A percentile compares a stretch with the other conserved stretches of the same genome.
Evolutionary conservation across 2,329 filamentous ascomycete species (phyloP).

Genomic region (Hypoxylon rubiginosum): DNA sequence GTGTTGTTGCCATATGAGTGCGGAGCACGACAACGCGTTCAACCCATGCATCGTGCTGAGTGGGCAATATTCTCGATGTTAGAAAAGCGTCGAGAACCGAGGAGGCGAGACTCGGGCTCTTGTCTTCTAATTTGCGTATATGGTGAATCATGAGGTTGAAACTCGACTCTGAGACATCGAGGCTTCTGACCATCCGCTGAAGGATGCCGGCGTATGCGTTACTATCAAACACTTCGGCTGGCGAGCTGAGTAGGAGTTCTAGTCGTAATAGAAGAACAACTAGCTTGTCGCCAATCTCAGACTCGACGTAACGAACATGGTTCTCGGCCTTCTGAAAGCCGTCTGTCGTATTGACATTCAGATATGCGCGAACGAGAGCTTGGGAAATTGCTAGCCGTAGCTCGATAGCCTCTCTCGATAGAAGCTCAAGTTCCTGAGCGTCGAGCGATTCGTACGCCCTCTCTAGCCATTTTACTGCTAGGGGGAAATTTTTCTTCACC

Average conservation of each 20-base stretch:
- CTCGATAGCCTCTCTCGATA: slow-evolving; percentile 72
- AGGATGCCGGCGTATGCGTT: slow-evolving; percentile 67
- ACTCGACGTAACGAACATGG: slow-evolving; percentile 72
- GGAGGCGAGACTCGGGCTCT: slow-evolving; percentile 63
- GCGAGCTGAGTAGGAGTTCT: slow-evolving; percentile 69
- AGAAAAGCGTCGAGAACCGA: slow-evolving; percentile 75
- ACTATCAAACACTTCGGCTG: slow-evolving; percentile 63
- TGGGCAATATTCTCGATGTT: slow-evolving; percentile 64
- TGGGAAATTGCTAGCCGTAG: slow-evolving; percentile 77
- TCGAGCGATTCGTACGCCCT: slow-evolving; percentile 73
- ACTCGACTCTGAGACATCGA: slow-evolving; percentile 71
- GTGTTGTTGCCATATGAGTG: slow-evolving; percentile 73
- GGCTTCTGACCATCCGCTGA: slow-evolving; percentile 69
- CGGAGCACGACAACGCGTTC: slow-evolving; percentile 78
- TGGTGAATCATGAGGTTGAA: slow-evolving; percentile 77
- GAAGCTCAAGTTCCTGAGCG: slow-evolving; percentile 64
- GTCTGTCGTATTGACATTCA: slow-evolving; percentile 62
- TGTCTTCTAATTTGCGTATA: slow-evolving; percentile 73
- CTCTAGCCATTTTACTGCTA: slow-evolving; percentile 80
- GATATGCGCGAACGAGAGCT: slow-evolving; percentile 67
- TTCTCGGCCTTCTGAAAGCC: slow-evolving; percentile 65
- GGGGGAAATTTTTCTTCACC: slow-evolving; percentile 63
- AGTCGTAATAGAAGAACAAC: slow-evolving; percentile 77
- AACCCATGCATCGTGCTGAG: slow-evolving; percentile 69
- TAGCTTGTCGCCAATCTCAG: slow-evolving; percentile 73